A percentile compares a stretch with the other conserved stretches of the same genome.
Conservation (phyloP, 768 basidiomycete species). For the Mycena sanguinolenta region DNA sequence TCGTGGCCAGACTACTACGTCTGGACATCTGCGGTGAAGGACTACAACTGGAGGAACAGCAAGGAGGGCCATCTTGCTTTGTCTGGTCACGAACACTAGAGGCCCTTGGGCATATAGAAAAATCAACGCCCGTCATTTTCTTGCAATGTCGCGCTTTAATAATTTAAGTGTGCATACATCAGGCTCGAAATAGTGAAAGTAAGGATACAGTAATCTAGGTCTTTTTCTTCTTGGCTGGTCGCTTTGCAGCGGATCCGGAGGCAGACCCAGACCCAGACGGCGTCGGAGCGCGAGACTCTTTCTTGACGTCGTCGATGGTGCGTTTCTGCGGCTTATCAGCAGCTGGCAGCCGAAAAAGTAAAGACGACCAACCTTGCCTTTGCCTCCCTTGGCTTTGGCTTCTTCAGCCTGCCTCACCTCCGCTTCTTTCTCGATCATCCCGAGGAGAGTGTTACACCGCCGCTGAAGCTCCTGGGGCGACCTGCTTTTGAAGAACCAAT, state of each 20-base stretch:
- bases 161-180: slow-evolving; percentile 31
- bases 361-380: slow-evolving; percentile 70
- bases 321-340: slow-evolving; percentile 66
- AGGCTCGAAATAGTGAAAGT: neutral
- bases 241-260: slow-evolving; percentile 67
- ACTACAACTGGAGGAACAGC: slow-evolving; percentile 78
- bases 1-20: slow-evolving; percentile 77
- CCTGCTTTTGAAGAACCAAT: slow-evolving; percentile 98
- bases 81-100: slow-evolving; percentile 53
- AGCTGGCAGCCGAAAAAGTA: slow-evolving; percentile 10
- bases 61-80: slow-evolving; percentile 82
- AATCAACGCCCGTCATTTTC: neutral
- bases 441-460: slow-evolving; percentile 87
- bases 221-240: slow-evolving; percentile 79
- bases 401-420: slow-evolving; percentile 76
- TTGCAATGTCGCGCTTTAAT: slow-evolving; percentile 15
- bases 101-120: neutral
- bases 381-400: slow-evolving; percentile 69
- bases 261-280: slow-evolving; percentile 62
- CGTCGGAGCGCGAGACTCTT: slow-evolving; percentile 74
- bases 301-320: slow-evolving; percentile 75
- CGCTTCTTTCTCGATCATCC: slow-evolving; percentile 96
- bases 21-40: slow-evolving; percentile 72
- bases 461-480: slow-evolving; percentile 90
- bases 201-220: slow-evolving; percentile 50